Percentiles rank a stretch among this genome's conserved stretches.
Evolutionary conservation across 306 rosid genomes (phyloP).

Genomic region (Delonix regia): DNA sequence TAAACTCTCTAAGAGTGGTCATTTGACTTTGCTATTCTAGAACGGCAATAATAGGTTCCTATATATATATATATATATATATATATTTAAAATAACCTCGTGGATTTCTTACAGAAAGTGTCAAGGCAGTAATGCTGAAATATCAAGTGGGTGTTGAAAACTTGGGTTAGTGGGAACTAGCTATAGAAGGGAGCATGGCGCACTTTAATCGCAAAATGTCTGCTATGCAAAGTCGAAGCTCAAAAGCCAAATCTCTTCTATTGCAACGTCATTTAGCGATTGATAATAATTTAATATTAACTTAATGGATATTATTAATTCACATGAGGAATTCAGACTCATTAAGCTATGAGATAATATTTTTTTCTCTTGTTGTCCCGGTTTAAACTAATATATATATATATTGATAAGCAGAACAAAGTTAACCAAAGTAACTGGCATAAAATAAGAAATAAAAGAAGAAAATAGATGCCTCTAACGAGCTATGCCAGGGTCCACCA

Average conservation of each 20-base stretch:
- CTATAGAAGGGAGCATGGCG: slow-evolving; percentile 15
- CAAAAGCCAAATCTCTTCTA: not conserved
- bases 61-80: not conserved
- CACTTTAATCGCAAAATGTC: slow-evolving; percentile 23
- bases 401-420: too few relatives aligned
- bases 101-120: not conserved
- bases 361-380: too few relatives aligned
- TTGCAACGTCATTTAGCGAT: not conserved
- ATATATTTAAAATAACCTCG: not conserved
- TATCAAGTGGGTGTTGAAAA: slow-evolving; percentile 34
- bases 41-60: not conserved
- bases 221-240: slow-evolving; percentile 28
- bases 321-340: too few relatives aligned
- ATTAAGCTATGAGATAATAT: not conserved
- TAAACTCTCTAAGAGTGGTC: not conserved
- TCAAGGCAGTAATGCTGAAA: not conserved
- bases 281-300: not conserved
- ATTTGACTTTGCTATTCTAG: not conserved
- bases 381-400: too few relatives aligned
- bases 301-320: not conserved
- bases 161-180: slow-evolving; percentile 24
- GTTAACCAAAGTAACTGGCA: too few relatives aligned
- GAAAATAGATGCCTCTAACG: too few relatives aligned
- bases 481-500: too few relatives aligned
- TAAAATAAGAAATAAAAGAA: too few relatives aligned